phyloP scores from a whole-genome alignment of 495 filamentous ascomycete species.

The Hypoxylon intermedium region DNA sequence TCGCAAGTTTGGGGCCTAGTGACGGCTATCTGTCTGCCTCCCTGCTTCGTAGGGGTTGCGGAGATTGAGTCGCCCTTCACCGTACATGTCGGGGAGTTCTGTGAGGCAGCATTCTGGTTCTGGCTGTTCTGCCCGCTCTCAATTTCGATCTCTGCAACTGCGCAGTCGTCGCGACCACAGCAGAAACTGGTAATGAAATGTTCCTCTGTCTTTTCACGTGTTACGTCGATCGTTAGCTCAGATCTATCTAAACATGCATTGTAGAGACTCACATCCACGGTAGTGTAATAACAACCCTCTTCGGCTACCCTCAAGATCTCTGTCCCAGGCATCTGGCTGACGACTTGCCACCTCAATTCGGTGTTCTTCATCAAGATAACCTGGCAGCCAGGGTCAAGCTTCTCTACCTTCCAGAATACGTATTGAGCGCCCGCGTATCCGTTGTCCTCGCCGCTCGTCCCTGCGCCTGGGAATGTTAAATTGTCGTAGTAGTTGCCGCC shows the following conservation, averaged over 20 bases:
- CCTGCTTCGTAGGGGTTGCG: conserved; percentile 12
- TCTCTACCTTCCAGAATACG: conserved; percentile 23
- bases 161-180: conserved; percentile 30
- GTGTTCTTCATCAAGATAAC: conserved; percentile 29
- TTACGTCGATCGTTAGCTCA: not conserved
- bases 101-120: not conserved
- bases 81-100: conserved; percentile 4
- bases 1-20: conserved; percentile 31
- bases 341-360: conserved; percentile 13
- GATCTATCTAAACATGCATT: not conserved
- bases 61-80: conserved; percentile 1
- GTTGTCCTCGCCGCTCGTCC: conserved; percentile 5
- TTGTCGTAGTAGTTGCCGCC: conserved; percentile 29
- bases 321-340: conserved; percentile 23
- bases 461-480: conserved; percentile 24
- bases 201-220: conserved; percentile 15
- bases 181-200: conserved; percentile 33
- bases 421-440: conserved; percentile 16
- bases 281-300: conserved; percentile 27
- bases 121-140: not conserved
- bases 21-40: conserved; percentile 22
- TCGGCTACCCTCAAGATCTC: conserved; percentile 10
- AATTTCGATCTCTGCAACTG: conserved; percentile 21
- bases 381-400: conserved; percentile 26
- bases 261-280: conserved; percentile 17